A percentile compares a stretch with the other conserved stretches of the same genome.
These are phyloP conservation scores for Taphrina sp. DNA, from an alignment of 1,139 yeast species.

Conservation along the genomic window DNA sequence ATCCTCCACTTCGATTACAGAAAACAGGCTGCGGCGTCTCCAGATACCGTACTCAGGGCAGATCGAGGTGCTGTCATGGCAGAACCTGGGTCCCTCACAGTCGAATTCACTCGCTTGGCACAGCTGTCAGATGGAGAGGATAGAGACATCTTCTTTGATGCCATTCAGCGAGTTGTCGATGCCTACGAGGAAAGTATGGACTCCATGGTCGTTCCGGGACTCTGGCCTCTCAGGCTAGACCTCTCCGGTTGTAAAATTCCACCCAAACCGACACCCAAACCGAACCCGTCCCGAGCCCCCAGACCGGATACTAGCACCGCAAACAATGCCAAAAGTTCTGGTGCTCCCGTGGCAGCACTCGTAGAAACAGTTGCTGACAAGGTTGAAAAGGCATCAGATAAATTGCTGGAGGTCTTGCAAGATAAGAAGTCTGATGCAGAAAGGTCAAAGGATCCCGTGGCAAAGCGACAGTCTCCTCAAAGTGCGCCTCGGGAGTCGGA, in stretches of 20 bases:
- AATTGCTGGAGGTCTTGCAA: not conserved
- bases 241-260: slow-evolving; percentile 51
- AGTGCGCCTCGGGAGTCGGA: too few relatives aligned
- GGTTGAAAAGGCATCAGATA: slow-evolving; percentile 5
- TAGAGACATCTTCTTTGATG: slow-evolving; percentile 67
- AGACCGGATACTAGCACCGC: not conserved
- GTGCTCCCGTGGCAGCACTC: too few relatives aligned
- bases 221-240: slow-evolving; percentile 51
- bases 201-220: slow-evolving; percentile 44
- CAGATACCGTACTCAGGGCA: slow-evolving; percentile 58
- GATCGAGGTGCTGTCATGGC: slow-evolving; percentile 78
- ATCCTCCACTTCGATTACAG: slow-evolving; percentile 54
- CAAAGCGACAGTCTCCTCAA: not conserved
- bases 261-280: not conserved
- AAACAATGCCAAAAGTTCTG: not conserved
- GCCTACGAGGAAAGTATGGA: slow-evolving; percentile 46
- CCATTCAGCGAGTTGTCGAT: slow-evolving; percentile 50
- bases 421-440: not conserved
- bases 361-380: not conserved
- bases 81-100: slow-evolving; percentile 81
- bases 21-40: slow-evolving; percentile 44
- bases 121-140: slow-evolving; percentile 71
- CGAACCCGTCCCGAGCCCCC: not conserved
- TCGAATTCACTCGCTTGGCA: slow-evolving; percentile 82
- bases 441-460: not conserved